Evolutionary conservation across 176 grass and related monocot genomes (phyloP), one percentile per base, ranked within the genome.

Genomic region (Avena insularis): DNA sequence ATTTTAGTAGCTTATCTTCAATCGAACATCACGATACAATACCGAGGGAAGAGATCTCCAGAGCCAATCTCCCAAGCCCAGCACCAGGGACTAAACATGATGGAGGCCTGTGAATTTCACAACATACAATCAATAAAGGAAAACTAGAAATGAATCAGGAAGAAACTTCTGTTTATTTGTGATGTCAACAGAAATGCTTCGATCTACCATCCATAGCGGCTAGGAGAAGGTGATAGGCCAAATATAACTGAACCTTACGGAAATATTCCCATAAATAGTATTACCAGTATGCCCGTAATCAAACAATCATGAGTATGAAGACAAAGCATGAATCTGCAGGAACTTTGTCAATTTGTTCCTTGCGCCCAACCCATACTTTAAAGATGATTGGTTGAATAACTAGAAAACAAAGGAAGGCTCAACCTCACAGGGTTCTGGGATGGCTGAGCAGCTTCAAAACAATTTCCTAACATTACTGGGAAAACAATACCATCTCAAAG

Each of bases 1-100:
- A 78, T 35, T 60, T 8, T 40, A 65, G 73, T 47, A 78, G 59
- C 25, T 60, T 33, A 11, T 64, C 29, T 64, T 75, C 80, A 35
- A 71, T 66, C 12, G 4, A 75, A 71, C 27, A 54, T 55, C 75
- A 83, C 55, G 76, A 47, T 53, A 73, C 65, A 62, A 71, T 96
- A 99, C 97, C 97, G 64, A 99, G 80, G 77, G 88, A 90, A 85
- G 97, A 99, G 64, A 99, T 96, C 29, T 99, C 97, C 77, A 99
- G 77, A 84, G 97, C 94, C 66, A 99, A 85, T 91, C 97, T 93
- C 23, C 94, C 97, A 49, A 99, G 90, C 77, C 97, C 97, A 82
- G 94, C 94, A 90, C 94, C 97, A 78, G 94, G 97, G n/a, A 99
- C 94, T 89, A 99, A 92, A 87, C 97, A 96, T 88, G 86, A 92